Evolutionary conservation across 768 basidiomycete genomes (phyloP).

Genomic region (Tylopilus cervinicoccineus): DNA sequence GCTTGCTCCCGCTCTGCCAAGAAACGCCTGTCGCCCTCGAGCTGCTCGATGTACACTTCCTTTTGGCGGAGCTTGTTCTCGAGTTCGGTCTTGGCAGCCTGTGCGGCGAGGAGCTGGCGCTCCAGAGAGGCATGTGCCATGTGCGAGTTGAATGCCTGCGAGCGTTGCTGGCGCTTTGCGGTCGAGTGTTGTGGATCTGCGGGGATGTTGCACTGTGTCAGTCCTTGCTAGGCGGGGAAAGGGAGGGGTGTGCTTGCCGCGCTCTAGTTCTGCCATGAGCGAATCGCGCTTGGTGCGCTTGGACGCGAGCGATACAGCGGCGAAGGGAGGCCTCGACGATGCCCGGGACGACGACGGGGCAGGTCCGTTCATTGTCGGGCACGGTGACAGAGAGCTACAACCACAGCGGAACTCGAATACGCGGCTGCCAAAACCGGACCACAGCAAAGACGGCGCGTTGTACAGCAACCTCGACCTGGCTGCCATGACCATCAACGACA

Average conservation of each 20-base stretch:
- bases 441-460: not conserved
- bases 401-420: not conserved
- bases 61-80: slow-evolving; percentile 67
- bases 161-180: slow-evolving; percentile 65
- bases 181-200: slow-evolving; percentile 63
- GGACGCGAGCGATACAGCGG: slow-evolving; percentile 9
- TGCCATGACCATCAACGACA: slow-evolving; percentile 10
- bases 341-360: slow-evolving; percentile 20
- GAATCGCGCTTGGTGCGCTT: slow-evolving; percentile 54
- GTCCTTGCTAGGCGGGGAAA: not conserved
- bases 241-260: slow-evolving; percentile 36
- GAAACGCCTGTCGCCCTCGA: slow-evolving; percentile 69
- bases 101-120: slow-evolving; percentile 59
- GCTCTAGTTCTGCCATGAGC: slow-evolving; percentile 62
- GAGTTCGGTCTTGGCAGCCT: slow-evolving; percentile 58
- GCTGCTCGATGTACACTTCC: slow-evolving; percentile 55
- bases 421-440: too few relatives aligned
- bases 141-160: slow-evolving; percentile 56
- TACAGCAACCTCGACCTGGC: slow-evolving; percentile 6
- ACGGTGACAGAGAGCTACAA: not conserved
- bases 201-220: not conserved
- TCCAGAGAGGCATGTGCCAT: slow-evolving; percentile 63
- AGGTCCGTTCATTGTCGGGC: slow-evolving; percentile 9
- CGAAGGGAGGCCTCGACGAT: slow-evolving; percentile 4
- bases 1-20: slow-evolving; percentile 65